These are phyloP conservation scores for Cercospora sp. DNA, from an alignment of 2,329 filamentous ascomycete genomes.

Conservation along the genomic window DNA sequence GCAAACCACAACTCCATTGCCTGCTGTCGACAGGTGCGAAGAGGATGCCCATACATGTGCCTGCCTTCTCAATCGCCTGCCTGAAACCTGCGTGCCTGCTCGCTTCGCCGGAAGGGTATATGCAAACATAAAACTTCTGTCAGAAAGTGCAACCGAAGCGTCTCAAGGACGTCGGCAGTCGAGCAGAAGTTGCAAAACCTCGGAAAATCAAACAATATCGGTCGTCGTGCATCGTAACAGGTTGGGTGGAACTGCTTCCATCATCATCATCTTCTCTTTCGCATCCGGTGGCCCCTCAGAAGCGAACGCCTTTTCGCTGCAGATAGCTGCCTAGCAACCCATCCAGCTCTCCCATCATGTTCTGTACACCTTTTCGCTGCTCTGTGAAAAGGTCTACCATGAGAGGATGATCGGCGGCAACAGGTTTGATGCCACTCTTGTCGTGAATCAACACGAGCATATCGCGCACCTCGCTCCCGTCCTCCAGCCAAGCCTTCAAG, in stretches of 20 bases:
- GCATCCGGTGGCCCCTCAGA: constrained; percentile 10
- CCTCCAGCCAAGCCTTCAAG: constrained; percentile 78
- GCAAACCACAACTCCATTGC: background rate
- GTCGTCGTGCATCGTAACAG: background rate
- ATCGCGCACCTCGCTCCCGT: constrained; percentile 80
- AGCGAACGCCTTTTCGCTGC: constrained; percentile 31
- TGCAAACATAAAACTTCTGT: background rate
- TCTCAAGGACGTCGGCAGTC: background rate
- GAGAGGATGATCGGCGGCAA: constrained; percentile 80
- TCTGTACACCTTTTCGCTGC: constrained; percentile 79
- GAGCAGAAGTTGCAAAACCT: constrained; percentile 1
- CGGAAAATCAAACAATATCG: background rate
- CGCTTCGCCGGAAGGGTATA: background rate
- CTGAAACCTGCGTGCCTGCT: background rate
- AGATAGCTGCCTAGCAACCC: constrained; percentile 35
- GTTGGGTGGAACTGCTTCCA: background rate
- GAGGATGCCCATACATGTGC: background rate
- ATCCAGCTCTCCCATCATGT: constrained; percentile 88
- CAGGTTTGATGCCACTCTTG: constrained; percentile 78
- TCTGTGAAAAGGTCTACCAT: constrained; percentile 79
- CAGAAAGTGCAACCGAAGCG: background rate
- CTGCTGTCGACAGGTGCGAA: background rate
- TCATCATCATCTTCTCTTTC: background rate
- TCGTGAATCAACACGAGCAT: constrained; percentile 90
- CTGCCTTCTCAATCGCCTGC: background rate